Evolutionary conservation across 257 asterid genomes (phyloP), one percentile per base, ranked within the genome.

Genomic region (Solanum chmielewskii): DNA sequence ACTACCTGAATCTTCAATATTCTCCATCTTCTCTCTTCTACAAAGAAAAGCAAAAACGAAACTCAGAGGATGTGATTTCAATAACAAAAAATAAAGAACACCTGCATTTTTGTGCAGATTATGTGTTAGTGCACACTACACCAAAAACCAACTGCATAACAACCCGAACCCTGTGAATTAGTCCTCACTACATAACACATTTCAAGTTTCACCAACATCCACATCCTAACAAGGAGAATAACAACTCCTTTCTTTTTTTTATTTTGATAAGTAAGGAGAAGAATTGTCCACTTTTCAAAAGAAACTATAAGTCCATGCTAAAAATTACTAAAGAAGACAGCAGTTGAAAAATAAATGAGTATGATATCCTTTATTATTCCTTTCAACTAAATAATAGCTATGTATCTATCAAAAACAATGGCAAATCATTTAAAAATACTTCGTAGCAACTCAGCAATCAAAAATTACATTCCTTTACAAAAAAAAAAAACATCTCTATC

Each of bases 1-100:
- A 88, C 98, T 96, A 86, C 91, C 98, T 13, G 93, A 86, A 83
- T 92, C 99, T 76, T 94, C 98, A 66, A 89, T 93, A 89, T 93
- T 94, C 92, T 96, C 97, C 99, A 96, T 97, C 83, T 88, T 27
- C 85, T 89, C 85, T 89, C 86, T 88, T 75, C 95, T 90, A 88
- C 90, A 88, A 89, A 73, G 16, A 84, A 52, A 84, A 14, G 75
- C 47, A 31, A 25, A 85, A 86, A 62, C 3, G 15, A 82, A 76
- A 88, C 74, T 47, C 76, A 86, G 84, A 84, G 60, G 31, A 71
- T 62, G 44, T 25, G 44, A 13, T 47, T 45, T 37, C 62, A 74
- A 70, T 59, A 31, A 45, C 25, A 87, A 39, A 29, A 33, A 41
- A n/a, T 68, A 75, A 75, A 39, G 47, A 70, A 59, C 33, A 6